Conservation (phyloP, 306 rosid species). For the Mimosa bimucronata region DNA sequence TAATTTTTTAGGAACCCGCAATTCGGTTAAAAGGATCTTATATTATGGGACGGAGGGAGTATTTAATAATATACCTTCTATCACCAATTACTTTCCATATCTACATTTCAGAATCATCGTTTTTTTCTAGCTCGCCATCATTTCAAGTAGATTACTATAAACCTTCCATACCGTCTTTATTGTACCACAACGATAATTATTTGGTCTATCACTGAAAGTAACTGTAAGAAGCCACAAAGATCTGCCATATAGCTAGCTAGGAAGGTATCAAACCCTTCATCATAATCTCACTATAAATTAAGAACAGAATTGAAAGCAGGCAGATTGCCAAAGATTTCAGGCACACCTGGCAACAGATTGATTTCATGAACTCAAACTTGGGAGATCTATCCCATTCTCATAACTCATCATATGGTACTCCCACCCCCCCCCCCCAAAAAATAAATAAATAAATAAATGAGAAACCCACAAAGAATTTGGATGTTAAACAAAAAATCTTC, state of each 20-base stretch:
- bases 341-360: not conserved
- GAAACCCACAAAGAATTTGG: not conserved
- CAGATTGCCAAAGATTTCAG: not conserved
- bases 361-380: not conserved
- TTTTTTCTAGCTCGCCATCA: not conserved
- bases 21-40: no score
- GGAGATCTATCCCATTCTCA: not conserved
- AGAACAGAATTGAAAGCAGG: not conserved
- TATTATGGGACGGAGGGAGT: no score
- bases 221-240: not conserved
- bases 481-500: not conserved
- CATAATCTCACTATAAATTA: not conserved
- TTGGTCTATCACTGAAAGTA: not conserved
- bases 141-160: not conserved
- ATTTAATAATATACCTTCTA: not conserved
- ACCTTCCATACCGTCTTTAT: not conserved
- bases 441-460: no score
- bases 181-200: not conserved
- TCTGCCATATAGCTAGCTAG: not conserved
- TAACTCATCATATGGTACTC: not conserved
- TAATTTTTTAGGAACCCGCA: no score
- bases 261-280: not conserved
- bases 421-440: no score
- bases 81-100: not conserved
- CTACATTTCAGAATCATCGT: not conserved